Percentiles rank a stretch among this genome's conserved stretches.
phyloP scores from a whole-genome alignment of 2,329 filamentous ascomycete species.

The Nakataea oryzae region DNA sequence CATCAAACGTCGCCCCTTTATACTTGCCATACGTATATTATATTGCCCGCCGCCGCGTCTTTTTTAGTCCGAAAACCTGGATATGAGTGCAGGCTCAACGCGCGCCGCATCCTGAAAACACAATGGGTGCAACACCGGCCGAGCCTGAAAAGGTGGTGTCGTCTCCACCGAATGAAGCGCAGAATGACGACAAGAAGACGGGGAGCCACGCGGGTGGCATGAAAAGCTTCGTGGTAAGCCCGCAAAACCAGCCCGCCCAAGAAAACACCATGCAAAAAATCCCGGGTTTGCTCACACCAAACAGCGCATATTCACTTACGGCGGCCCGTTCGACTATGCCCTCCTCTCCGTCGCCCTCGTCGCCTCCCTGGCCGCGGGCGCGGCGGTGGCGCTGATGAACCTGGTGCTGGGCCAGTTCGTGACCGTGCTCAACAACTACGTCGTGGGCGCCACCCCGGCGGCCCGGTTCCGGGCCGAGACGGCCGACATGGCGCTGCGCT shows the following conservation, averaged over 20 bases:
- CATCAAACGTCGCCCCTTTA: background rate
- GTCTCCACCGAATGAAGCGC: background rate
- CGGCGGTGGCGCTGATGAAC: conserved; percentile 25
- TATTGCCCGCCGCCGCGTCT: background rate
- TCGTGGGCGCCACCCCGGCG: conserved; percentile 11
- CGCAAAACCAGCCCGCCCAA: too few relatives aligned
- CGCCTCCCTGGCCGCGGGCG: conserved; percentile 24
- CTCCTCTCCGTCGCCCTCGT: conserved; percentile 17
- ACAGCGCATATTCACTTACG: conserved; percentile 17
- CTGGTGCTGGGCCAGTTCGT: conserved; percentile 27
- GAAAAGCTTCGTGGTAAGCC: background rate
- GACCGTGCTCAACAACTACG: conserved; percentile 13
- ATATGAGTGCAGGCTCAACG: background rate
- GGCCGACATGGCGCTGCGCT: conserved; percentile 27
- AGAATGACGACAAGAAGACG: background rate
- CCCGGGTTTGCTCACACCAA: background rate
- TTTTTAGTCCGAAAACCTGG: background rate
- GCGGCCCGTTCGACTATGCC: conserved; percentile 15
- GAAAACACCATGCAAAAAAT: background rate
- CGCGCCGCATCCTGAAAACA: background rate
- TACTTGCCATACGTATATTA: background rate
- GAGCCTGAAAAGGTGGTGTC: background rate
- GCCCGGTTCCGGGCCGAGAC: background rate
- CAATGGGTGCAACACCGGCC: background rate
- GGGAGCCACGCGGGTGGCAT: background rate